Conservation (phyloP, 495 filamentous ascomycete species). For the Aspergillus ostianus region DNA sequence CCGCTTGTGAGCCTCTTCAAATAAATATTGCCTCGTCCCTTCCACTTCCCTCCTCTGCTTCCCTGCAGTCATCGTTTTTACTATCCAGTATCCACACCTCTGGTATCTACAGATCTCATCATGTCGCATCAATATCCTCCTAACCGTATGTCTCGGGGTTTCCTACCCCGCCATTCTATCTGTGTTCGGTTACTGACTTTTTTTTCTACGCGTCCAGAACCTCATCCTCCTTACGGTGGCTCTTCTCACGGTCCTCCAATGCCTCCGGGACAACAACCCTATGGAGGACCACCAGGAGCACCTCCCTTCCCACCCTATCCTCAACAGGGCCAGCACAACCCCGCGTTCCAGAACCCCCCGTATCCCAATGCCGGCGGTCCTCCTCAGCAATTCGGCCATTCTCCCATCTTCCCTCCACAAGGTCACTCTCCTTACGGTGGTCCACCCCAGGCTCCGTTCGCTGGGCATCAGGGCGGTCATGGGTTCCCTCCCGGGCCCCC, state of each 20-base stretch:
- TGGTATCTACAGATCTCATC: neutral
- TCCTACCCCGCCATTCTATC: neutral
- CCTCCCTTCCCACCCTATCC: constrained; percentile 21
- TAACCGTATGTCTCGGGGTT: constrained; percentile 25
- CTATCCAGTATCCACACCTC: neutral
- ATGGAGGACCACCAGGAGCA: constrained; percentile 13
- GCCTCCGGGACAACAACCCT: constrained; percentile 20
- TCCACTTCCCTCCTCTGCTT: neutral
- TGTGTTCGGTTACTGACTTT: constrained; percentile 9
- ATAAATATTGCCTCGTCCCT: neutral
- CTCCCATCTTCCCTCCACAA: constrained; percentile 10
- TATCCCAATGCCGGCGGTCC: constrained; percentile 12
- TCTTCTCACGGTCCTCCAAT: constrained; percentile 35
- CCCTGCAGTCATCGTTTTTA: neutral
- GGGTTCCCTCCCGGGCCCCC: constrained; percentile 10
- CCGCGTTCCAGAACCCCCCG: constrained; percentile 17
- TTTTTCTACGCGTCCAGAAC: constrained; percentile 17
- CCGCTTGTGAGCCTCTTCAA: no score
- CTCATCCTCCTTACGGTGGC: constrained; percentile 34
- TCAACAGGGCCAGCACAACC: constrained; percentile 25
- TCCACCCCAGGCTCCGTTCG: constrained; percentile 14
- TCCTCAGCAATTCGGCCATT: constrained; percentile 31
- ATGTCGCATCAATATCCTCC: constrained; percentile 21
- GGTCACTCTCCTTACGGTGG: constrained; percentile 5
- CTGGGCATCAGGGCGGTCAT: constrained; percentile 21